Percentiles rank a stretch among this genome's conserved stretches.
Evolutionary conservation across 2,329 filamentous ascomycete genomes (phyloP).

Genomic region (Alternaria sp.): DNA sequence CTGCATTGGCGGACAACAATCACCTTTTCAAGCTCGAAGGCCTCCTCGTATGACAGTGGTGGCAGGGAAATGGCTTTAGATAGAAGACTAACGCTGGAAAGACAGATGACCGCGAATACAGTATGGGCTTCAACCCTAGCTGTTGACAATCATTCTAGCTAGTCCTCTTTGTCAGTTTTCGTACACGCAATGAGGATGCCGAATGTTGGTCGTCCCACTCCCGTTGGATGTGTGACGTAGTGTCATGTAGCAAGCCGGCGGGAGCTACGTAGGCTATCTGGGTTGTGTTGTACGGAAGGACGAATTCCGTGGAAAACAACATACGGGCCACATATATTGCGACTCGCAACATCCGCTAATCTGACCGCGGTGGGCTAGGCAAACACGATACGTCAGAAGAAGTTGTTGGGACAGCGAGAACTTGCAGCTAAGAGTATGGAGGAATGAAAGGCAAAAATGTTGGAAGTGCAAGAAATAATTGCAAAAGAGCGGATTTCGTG

Average conservation of each 20-base stretch:
- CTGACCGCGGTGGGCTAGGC: neutral
- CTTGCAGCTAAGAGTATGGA: neutral
- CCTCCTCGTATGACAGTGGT: conserved; percentile 19
- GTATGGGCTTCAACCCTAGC: neutral
- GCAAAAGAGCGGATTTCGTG: conserved; percentile 6
- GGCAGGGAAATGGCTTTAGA: conserved; percentile 13
- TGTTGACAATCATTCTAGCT: conserved; percentile 9
- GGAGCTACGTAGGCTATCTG: conserved; percentile 20
- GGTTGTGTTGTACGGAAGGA: conserved; percentile 11
- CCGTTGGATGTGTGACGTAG: conserved; percentile 28
- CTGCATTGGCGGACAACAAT: conserved; percentile 6
- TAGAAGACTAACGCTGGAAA: conserved; percentile 25
- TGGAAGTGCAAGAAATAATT: rapidly evolving
- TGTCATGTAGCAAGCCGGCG: conserved; percentile 20
- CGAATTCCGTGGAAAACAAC: neutral
- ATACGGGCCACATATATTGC: neutral
- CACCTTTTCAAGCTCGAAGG: conserved; percentile 30
- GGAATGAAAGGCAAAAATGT: neutral
- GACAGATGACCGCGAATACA: conserved; percentile 6
- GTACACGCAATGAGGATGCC: conserved; percentile 17
- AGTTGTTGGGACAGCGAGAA: neutral
- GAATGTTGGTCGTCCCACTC: conserved; percentile 15
- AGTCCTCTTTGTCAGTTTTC: conserved; percentile 21
- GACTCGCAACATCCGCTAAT: neutral
- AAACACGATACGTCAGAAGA: neutral